Evolutionary conservation across 192 early-diverging fungal species (phyloP).

Genomic region (Powellomyces hirtus): DNA sequence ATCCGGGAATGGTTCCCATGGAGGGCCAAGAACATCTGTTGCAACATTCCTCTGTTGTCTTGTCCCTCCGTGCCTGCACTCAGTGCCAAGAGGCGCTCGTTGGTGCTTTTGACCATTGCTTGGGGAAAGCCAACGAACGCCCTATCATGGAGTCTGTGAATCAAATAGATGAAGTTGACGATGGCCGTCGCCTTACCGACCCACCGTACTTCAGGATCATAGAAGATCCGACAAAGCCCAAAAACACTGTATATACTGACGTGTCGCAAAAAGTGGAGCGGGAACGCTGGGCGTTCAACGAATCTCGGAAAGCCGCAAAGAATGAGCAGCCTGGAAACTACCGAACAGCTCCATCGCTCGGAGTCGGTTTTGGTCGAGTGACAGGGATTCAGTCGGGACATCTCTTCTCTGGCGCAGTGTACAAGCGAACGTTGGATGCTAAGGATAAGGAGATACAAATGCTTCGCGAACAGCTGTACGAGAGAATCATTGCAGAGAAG

Average conservation of each 20-base stretch:
- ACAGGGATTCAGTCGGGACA: slow-evolving; percentile 15
- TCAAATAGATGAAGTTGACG: slow-evolving; percentile 48
- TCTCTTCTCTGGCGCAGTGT: slow-evolving; percentile 47
- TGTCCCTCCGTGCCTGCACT: slow-evolving; percentile 47
- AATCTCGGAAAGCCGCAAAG: slow-evolving; percentile 6
- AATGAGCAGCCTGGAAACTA: slow-evolving; percentile 19
- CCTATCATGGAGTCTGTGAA: slow-evolving; percentile 36
- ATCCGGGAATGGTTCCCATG: background rate
- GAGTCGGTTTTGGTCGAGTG: background rate
- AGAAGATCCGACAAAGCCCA: slow-evolving; percentile 42
- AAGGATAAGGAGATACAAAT: slow-evolving; percentile 50
- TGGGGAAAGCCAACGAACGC: slow-evolving; percentile 7
- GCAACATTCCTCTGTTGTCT: background rate
- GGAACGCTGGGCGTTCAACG: slow-evolving; percentile 40
- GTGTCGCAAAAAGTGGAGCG: slow-evolving; percentile 34
- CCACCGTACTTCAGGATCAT: slow-evolving; percentile 50
- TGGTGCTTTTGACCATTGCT: slow-evolving; percentile 51
- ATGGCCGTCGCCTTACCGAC: slow-evolving; percentile 30
- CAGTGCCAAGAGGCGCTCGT: slow-evolving; percentile 47
- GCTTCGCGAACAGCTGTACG: slow-evolving; percentile 46
- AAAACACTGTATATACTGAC: slow-evolving; percentile 37
- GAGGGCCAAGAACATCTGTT: background rate
- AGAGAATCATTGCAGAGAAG: slow-evolving; percentile 20
- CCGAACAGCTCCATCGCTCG: background rate
- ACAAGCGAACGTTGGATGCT: slow-evolving; percentile 48